These are phyloP conservation scores for Penicillium sp. DNA, from an alignment of 2,329 filamentous ascomycete genomes.

Conservation along the genomic window DNA sequence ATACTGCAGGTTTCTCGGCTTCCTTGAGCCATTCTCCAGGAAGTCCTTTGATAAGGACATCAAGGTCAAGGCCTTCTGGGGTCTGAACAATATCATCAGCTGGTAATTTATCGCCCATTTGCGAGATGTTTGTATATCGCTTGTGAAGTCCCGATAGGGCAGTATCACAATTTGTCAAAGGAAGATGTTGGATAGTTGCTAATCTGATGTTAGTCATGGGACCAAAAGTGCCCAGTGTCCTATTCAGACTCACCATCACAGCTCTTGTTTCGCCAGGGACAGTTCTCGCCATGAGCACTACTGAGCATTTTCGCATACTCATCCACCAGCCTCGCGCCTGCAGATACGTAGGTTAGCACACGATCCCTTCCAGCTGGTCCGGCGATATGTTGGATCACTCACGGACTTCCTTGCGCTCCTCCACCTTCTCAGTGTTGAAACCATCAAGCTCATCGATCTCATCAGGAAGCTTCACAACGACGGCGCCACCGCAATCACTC, in stretches of 20 bases:
- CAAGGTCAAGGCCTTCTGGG: constrained; percentile 34
- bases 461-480: constrained; percentile 74
- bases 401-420: constrained; percentile 45
- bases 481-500: constrained; percentile 76
- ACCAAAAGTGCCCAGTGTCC: neutral
- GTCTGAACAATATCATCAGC: constrained; percentile 29
- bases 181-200: constrained; percentile 65
- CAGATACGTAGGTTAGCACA: constrained; percentile 16
- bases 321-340: constrained; percentile 66
- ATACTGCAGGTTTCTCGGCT: neutral
- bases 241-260: constrained; percentile 66
- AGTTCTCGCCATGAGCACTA: constrained; percentile 73
- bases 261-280: constrained; percentile 81
- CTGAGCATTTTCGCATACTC: constrained; percentile 73
- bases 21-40: constrained; percentile 27
- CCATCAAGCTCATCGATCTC: constrained; percentile 58
- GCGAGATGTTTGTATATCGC: constrained; percentile 60
- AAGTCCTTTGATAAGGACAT: constrained; percentile 30
- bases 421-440: constrained; percentile 42
- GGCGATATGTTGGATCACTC: constrained; percentile 21
- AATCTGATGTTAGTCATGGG: constrained; percentile 22
- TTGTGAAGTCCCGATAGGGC: constrained; percentile 59
- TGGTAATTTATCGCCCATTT: constrained; percentile 40
- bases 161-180: constrained; percentile 60
- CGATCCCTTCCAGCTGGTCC: neutral